Conservation (phyloP, 1,139 yeast species). For the Suhomyces kunorum region DNA sequence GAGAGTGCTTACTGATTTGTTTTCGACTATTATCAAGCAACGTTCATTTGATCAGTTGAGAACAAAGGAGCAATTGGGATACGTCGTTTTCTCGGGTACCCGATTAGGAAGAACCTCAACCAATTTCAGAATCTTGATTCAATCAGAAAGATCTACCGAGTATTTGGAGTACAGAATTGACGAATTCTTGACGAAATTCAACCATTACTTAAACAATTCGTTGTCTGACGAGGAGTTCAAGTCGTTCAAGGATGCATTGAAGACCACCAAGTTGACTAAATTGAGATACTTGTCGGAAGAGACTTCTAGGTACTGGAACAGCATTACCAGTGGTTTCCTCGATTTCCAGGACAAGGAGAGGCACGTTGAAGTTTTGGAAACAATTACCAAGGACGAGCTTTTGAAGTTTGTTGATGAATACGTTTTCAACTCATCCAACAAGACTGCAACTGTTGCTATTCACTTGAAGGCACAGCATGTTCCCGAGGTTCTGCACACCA, state of each 20-base stretch:
- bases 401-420: slow-evolving; percentile 52
- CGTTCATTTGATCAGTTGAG: slow-evolving; percentile 88
- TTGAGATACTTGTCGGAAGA: slow-evolving; percentile 80
- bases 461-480: slow-evolving; percentile 66
- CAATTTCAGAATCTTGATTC: slow-evolving; percentile 79
- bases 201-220: slow-evolving; percentile 32
- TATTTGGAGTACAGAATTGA: slow-evolving; percentile 79
- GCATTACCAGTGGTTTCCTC: slow-evolving; percentile 73
- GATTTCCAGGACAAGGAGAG: slow-evolving; percentile 62
- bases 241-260: slow-evolving; percentile 68
- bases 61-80: slow-evolving; percentile 90
- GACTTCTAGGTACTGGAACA: slow-evolving; percentile 61
- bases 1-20: slow-evolving; percentile 58
- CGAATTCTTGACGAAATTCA: slow-evolving; percentile 52
- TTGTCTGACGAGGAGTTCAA: slow-evolving; percentile 64
- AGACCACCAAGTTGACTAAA: slow-evolving; percentile 65
- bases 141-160: slow-evolving; percentile 76
- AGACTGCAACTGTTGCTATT: slow-evolving; percentile 56
- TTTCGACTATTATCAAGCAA: slow-evolving; percentile 74
- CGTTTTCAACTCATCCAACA: slow-evolving; percentile 30
- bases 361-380: slow-evolving; percentile 58
- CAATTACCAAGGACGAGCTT: slow-evolving; percentile 58
- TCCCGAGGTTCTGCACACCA: slow-evolving; percentile 27
- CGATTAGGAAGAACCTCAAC: slow-evolving; percentile 69
- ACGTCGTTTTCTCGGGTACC: slow-evolving; percentile 81